A percentile compares a stretch with the other conserved stretches of the same genome.
These are phyloP conservation scores for Albatrellus ellisii DNA, from an alignment of 768 basidiomycete species.

Conservation along the genomic window DNA sequence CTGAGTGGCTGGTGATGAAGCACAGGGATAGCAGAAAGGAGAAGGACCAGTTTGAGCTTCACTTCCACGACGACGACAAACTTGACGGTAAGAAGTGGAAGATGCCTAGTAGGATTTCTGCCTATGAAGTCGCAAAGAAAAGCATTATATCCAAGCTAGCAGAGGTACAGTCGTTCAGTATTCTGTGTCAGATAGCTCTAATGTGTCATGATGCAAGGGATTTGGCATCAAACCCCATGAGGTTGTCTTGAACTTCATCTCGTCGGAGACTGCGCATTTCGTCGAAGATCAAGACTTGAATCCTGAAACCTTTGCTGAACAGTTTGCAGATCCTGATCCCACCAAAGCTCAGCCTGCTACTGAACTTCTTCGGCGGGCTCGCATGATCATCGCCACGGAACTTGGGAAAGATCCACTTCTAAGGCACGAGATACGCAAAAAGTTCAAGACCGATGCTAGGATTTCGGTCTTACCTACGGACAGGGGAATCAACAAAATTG, in stretches of 20 bases:
- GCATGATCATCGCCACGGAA: conserved; percentile 80
- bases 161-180: conserved; percentile 36
- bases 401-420: conserved; percentile 88
- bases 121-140: conserved; percentile 76
- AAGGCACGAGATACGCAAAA: conserved; percentile 59
- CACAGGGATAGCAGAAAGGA: conserved; percentile 65
- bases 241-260: conserved; percentile 74
- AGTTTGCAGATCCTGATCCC: conserved; percentile 65
- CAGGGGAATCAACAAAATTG: conserved; percentile 65
- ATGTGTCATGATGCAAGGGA: conserved; percentile 32
- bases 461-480: conserved; percentile 82
- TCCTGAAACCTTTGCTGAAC: conserved; percentile 75
- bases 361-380: conserved; percentile 58
- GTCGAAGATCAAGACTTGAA: conserved; percentile 72
- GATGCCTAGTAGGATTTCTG: conserved; percentile 71
- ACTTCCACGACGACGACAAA: conserved; percentile 63
- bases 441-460: conserved; percentile 62
- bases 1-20: conserved; percentile 83
- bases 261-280: conserved; percentile 46
- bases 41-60: conserved; percentile 35
- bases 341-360: conserved; percentile 42
- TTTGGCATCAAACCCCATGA: conserved; percentile 77
- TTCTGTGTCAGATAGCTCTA: conserved; percentile 1
- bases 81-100: conserved; percentile 49
- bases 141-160: conserved; percentile 67